phyloP scores from a whole-genome alignment of 2,329 filamentous ascomycete genomes.

The Colletotrichum sp. region DNA sequence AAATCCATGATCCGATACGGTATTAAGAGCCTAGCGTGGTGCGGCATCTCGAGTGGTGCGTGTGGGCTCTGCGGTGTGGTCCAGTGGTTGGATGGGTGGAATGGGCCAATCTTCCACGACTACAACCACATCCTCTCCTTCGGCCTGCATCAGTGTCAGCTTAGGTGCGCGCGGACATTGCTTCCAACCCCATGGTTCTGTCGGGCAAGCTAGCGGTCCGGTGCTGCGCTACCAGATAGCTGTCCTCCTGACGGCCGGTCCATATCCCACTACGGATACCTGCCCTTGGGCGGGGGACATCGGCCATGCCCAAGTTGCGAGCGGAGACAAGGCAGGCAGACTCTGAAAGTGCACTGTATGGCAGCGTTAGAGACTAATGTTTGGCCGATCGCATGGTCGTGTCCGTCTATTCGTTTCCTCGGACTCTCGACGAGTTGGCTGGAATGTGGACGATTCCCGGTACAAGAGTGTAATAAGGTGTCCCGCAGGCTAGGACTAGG shows the following conservation, averaged over 20 bases:
- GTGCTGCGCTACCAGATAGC: not conserved
- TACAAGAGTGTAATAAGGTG: not conserved
- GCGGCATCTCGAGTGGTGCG: not conserved
- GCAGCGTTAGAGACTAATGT: not conserved
- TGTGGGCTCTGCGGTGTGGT: not conserved
- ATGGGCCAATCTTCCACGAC: not conserved
- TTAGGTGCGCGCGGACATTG: not conserved
- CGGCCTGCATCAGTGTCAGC: not conserved
- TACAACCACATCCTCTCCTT: not conserved
- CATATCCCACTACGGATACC: not conserved
- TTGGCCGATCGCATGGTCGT: not conserved
- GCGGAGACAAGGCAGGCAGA: not conserved
- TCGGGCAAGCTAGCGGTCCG: conserved; percentile 1
- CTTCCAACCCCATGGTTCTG: conserved; percentile 11
- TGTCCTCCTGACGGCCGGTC: not conserved
- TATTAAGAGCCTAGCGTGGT: not conserved
- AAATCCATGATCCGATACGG: not conserved
- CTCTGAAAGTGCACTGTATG: not conserved
- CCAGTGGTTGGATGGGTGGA: not conserved
- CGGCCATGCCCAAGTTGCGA: not conserved
- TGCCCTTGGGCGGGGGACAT: not conserved
- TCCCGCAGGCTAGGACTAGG: not conserved
- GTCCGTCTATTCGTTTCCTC: not conserved
- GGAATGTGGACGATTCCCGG: not conserved
- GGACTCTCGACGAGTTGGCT: not conserved